phyloP scores from a whole-genome alignment of 805 yeast species.

The Lipomyces spencermartinsiae region DNA sequence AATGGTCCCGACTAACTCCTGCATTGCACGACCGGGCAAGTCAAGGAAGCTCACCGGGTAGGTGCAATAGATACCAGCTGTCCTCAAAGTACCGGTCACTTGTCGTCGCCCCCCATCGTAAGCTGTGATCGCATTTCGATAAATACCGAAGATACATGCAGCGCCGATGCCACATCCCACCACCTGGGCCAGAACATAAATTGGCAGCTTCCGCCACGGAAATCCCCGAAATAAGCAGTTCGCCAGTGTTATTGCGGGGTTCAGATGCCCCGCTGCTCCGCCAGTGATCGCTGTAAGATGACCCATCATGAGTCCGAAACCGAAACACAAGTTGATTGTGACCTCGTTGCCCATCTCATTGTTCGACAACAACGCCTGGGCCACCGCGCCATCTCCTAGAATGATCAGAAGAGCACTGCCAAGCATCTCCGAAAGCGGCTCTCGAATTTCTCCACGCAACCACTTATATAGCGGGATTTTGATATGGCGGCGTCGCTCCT shows the following conservation, averaged over 20 bases:
- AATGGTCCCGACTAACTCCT: slow-evolving; percentile 56
- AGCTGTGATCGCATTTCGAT: slow-evolving; percentile 50
- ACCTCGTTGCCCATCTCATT: slow-evolving; percentile 52
- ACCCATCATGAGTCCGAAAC: slow-evolving; percentile 60
- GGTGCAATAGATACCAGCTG: slow-evolving; percentile 57
- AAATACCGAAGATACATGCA: slow-evolving; percentile 54
- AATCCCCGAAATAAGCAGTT: slow-evolving; percentile 58
- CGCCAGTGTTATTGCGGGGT: slow-evolving; percentile 59
- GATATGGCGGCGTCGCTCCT: slow-evolving; percentile 20
- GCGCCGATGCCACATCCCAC: slow-evolving; percentile 59
- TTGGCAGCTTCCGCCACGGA: slow-evolving; percentile 56
- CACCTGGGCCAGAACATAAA: slow-evolving; percentile 55
- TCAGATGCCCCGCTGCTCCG: slow-evolving; percentile 64
- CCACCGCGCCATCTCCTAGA: slow-evolving; percentile 58
- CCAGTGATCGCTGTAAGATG: slow-evolving; percentile 57
- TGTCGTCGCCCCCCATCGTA: slow-evolving; percentile 48
- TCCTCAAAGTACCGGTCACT: slow-evolving; percentile 45
- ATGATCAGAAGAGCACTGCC: slow-evolving; percentile 56
- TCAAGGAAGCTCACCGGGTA: slow-evolving; percentile 52
- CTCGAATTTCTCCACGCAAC: slow-evolving; percentile 48
- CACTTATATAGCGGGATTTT: slow-evolving; percentile 12
- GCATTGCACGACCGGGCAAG: slow-evolving; percentile 54
- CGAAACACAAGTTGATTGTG: slow-evolving; percentile 58
- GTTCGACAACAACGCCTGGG: slow-evolving; percentile 52
- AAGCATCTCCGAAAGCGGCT: slow-evolving; percentile 59